Conservation (phyloP, 306 rosid species). For the Biancaea sappan region DNA sequence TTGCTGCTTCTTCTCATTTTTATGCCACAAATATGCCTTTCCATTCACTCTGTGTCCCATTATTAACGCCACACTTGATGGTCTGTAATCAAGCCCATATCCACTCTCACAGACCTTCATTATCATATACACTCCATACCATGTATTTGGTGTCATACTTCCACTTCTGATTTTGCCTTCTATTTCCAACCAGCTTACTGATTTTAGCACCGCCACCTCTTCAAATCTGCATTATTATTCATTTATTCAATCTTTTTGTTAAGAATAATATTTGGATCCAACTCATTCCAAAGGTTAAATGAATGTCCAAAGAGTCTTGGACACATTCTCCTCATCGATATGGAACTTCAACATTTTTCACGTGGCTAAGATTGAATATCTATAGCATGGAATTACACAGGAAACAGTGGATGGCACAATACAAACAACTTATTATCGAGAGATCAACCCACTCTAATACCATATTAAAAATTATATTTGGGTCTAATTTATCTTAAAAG, state of each 20-base stretch:
- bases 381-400: too few species aligned
- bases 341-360: too few species aligned
- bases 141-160: conserved; percentile 48
- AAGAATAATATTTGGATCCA: too few species aligned
- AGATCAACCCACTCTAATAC: too few species aligned
- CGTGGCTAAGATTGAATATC: too few species aligned
- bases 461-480: too few species aligned
- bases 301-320: too few species aligned
- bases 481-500: too few species aligned
- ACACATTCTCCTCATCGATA: too few species aligned
- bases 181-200: conserved; percentile 59
- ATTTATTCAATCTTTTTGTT: not conserved
- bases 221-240: conserved; percentile 42
- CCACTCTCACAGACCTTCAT: conserved; percentile 49
- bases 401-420: too few species aligned
- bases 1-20: conserved; percentile 35
- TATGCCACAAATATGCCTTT: conserved; percentile 30
- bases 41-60: conserved; percentile 38
- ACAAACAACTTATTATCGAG: too few species aligned
- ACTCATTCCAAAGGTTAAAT: too few species aligned
- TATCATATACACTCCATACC: conserved; percentile 55
- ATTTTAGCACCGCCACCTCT: conserved; percentile 56
- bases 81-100: conserved; percentile 51
- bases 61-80: conserved; percentile 39
- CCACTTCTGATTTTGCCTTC: conserved; percentile 48